Conservation (phyloP, 129 eudicot species). For the Dittrichia graveolens region DNA sequence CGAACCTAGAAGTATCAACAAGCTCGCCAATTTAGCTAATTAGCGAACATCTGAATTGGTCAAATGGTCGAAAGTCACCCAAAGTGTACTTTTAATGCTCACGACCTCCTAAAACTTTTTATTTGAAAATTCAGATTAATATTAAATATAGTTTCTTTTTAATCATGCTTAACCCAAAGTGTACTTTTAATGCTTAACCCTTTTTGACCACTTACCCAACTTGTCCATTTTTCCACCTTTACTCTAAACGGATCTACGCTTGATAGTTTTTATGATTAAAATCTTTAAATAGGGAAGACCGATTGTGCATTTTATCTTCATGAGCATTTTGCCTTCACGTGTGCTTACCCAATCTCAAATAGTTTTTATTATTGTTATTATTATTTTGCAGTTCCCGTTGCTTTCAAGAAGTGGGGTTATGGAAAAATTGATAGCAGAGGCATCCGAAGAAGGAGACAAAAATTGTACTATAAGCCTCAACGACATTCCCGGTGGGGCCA, state of each 20-base stretch:
- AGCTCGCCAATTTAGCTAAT: no score
- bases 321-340: background rate
- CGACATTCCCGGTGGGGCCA: constrained; percentile 81
- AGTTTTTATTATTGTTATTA: background rate
- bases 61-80: background rate
- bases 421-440: constrained; percentile 75
- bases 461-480: constrained; percentile 52
- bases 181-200: background rate
- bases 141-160: background rate
- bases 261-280: background rate
- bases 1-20: no score
- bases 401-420: constrained; percentile 90
- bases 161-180: background rate
- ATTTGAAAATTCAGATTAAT: background rate
- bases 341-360: background rate
- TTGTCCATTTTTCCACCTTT: background rate
- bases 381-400: constrained; percentile 71
- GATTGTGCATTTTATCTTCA: background rate
- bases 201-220: background rate
- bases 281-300: background rate
- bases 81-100: background rate
- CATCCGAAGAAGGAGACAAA: constrained; percentile 61
- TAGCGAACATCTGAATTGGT: background rate
- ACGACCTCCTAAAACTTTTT: background rate
- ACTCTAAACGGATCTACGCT: background rate